Percentiles rank a stretch among this genome's conserved stretches.
phyloP scores from a whole-genome alignment of 306 rosid genomes.

The Amphicarpaea edgeworthii region DNA sequence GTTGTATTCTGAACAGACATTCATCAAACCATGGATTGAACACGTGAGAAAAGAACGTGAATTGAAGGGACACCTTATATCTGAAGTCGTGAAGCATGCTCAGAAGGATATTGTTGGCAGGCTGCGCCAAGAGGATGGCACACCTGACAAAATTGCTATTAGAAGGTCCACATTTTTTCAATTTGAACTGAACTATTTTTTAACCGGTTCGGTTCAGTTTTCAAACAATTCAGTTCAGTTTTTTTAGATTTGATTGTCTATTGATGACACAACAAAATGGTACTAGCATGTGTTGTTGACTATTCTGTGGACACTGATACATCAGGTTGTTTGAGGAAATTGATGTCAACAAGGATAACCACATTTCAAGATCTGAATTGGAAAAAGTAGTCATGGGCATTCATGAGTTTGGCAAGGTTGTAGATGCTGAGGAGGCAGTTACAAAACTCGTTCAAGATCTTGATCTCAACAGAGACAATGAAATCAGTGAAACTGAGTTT shows the following conservation, averaged over 20 bases:
- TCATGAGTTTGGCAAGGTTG: conserved; percentile 44
- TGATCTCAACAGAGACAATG: conserved; percentile 50
- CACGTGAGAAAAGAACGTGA: conserved; percentile 53
- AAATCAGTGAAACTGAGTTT: conserved; percentile 52
- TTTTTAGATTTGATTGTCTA: not conserved
- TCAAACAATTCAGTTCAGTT: no score
- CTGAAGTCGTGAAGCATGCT: conserved; percentile 52
- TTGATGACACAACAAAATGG: not conserved
- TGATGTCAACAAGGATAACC: conserved; percentile 38
- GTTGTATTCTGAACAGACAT: conserved; percentile 30
- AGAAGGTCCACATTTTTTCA: conserved; percentile 52
- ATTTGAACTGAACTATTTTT: no score
- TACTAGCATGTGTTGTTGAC: not conserved
- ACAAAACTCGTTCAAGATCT: conserved; percentile 51
- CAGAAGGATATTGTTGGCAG: conserved; percentile 49
- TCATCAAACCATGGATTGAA: conserved; percentile 67
- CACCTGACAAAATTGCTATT: conserved; percentile 47
- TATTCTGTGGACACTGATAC: conserved; percentile 16
- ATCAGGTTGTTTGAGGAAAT: conserved; percentile 54
- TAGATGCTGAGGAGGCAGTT: conserved; percentile 45
- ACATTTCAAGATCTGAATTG: conserved; percentile 50
- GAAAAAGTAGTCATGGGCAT: conserved; percentile 42
- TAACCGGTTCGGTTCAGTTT: no score
- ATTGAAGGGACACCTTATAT: conserved; percentile 53
- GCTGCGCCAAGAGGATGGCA: conserved; percentile 48